Conservation (phyloP, 2,329 filamentous ascomycete genomes). For the Coniochaeta hoffmannii region DNA sequence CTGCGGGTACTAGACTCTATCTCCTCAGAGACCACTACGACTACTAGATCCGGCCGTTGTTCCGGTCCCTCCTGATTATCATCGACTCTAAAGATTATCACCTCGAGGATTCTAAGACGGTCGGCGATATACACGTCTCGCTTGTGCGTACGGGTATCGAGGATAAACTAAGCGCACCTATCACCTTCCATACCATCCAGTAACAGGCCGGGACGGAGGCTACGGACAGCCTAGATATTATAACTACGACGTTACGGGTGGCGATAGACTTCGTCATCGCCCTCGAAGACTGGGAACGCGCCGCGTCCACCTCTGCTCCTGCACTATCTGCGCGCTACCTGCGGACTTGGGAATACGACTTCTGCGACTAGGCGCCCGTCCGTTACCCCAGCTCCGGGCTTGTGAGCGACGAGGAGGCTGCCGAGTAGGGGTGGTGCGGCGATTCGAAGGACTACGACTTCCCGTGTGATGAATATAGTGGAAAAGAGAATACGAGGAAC, state of each 20-base stretch:
- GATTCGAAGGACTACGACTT: too few relatives aligned
- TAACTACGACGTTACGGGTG: conserved; percentile 4
- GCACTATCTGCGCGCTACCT: background rate
- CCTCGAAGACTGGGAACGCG: conserved; percentile 4
- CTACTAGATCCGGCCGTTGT: too few relatives aligned
- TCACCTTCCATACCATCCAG: conserved; percentile 4
- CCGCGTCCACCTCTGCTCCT: background rate
- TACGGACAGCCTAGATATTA: background rate
- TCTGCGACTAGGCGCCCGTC: conserved; percentile 1
- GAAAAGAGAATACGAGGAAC: too few relatives aligned
- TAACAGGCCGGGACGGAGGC: background rate
- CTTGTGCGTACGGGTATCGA: conserved; percentile 7
- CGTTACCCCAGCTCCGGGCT: background rate
- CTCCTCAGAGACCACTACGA: too few relatives aligned
- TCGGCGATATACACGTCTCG: conserved; percentile 5
- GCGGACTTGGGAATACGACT: background rate
- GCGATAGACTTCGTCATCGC: conserved; percentile 5
- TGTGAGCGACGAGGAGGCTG: conserved; percentile 6
- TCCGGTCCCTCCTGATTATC: too few relatives aligned
- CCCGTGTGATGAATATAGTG: too few relatives aligned
- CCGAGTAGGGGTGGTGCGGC: background rate
- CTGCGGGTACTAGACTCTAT: too few relatives aligned
- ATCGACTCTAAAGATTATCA: too few relatives aligned
- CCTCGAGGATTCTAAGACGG: conserved; percentile 5
- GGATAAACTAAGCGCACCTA: conserved; percentile 6